phyloP scores from a whole-genome alignment of 2,329 filamentous ascomycete genomes.

The Diaporthe batatas region DNA sequence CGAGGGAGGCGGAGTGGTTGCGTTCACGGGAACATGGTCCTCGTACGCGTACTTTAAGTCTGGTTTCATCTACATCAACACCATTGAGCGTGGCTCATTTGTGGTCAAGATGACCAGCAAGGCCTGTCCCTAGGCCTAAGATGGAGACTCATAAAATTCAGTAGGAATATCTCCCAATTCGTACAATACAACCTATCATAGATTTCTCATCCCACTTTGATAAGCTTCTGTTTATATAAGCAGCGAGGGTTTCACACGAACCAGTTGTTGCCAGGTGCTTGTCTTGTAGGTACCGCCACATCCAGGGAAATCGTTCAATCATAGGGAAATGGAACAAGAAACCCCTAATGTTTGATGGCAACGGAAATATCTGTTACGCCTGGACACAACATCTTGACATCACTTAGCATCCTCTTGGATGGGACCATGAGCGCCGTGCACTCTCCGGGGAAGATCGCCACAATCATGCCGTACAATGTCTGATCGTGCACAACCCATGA shows the following conservation, averaged over 20 bases:
- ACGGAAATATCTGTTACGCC: neutral
- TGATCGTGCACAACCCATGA: constrained; percentile 1
- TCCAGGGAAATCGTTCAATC: too few relatives aligned
- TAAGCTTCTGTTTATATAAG: too few relatives aligned
- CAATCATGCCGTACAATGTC: neutral
- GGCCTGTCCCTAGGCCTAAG: neutral
- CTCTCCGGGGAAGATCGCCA: neutral
- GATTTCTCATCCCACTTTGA: too few relatives aligned
- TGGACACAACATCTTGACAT: neutral
- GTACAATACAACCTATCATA: too few relatives aligned
- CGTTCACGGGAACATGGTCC: constrained; percentile 61
- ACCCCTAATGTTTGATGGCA: too few relatives aligned
- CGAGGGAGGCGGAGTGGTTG: constrained; percentile 54
- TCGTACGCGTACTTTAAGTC: constrained; percentile 63
- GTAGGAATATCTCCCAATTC: too few relatives aligned
- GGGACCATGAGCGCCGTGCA: neutral
- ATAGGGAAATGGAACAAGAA: too few relatives aligned
- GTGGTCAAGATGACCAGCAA: constrained; percentile 55
- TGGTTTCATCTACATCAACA: constrained; percentile 65
- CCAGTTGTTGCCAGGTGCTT: too few relatives aligned
- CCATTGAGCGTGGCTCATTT: constrained; percentile 64
- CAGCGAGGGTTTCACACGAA: too few relatives aligned
- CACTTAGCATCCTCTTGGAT: neutral
- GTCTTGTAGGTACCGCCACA: too few relatives aligned
- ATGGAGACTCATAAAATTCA: neutral